Conservation (phyloP, 2,329 filamentous ascomycete species). For the Fusarium sp. region DNA sequence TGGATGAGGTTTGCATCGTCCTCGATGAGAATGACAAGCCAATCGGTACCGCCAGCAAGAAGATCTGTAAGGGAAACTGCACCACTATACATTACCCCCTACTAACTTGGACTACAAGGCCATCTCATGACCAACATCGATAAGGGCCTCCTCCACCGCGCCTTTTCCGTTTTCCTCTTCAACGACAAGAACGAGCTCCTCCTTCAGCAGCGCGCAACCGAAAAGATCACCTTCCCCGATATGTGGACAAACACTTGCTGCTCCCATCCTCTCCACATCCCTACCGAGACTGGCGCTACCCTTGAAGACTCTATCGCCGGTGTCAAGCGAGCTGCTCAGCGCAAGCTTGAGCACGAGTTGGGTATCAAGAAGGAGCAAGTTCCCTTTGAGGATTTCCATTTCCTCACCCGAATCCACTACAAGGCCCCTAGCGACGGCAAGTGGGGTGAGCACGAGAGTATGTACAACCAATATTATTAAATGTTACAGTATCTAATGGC, state of each 20-base stretch:
- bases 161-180: constrained; percentile 98
- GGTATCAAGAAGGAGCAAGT: constrained; percentile 91
- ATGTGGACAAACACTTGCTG: constrained; percentile 99
- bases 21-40: constrained; percentile 89
- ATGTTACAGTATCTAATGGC: constrained; percentile 9
- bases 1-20: constrained; percentile 99
- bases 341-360: constrained; percentile 93
- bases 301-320: constrained; percentile 82
- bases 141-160: constrained; percentile 92
- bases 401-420: constrained; percentile 97
- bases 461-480: constrained; percentile 47
- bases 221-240: constrained; percentile 99
- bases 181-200: constrained; percentile 91
- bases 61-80: constrained; percentile 76
- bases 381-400: constrained; percentile 88
- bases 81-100: background rate
- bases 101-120: constrained; percentile 60
- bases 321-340: constrained; percentile 88
- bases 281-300: constrained; percentile 86
- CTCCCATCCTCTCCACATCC: constrained; percentile 92
- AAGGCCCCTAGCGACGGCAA: constrained; percentile 96
- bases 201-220: constrained; percentile 90
- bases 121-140: constrained; percentile 99
- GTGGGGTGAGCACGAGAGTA: constrained; percentile 99
- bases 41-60: constrained; percentile 97